Conservation (phyloP, 768 basidiomycete species). For the Phylloporus sp. region DNA sequence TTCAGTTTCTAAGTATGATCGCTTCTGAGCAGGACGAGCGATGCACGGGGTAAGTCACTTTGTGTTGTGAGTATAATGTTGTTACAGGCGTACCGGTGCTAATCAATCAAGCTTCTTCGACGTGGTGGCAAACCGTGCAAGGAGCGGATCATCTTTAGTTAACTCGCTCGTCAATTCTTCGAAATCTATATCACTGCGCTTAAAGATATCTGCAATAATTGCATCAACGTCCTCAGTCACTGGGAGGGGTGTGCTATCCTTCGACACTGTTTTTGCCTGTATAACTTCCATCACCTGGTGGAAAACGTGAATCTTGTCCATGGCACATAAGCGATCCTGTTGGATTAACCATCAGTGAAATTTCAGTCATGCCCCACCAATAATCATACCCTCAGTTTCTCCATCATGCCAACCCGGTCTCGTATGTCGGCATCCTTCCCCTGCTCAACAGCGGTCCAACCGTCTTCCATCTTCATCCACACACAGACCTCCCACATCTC, state of each 20-base stretch:
- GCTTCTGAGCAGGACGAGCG: neutral
- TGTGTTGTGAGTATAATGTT: neutral
- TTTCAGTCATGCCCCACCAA: neutral
- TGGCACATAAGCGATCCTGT: slow-evolving; percentile 26
- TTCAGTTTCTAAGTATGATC: neutral
- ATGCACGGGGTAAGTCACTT: neutral
- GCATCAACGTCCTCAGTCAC: slow-evolving; percentile 30
- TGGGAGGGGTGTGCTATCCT: slow-evolving; percentile 18
- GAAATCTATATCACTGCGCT: slow-evolving; percentile 29
- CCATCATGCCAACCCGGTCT: slow-evolving; percentile 26
- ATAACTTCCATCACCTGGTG: slow-evolving; percentile 32
- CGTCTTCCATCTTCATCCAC: slow-evolving; percentile 30
- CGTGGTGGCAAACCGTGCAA: slow-evolving; percentile 19
- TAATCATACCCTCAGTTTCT: slow-evolving; percentile 24
- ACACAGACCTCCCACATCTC: slow-evolving; percentile 30
- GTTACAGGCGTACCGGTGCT: neutral
- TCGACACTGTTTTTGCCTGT: slow-evolving; percentile 28
- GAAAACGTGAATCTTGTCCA: slow-evolving; percentile 31
- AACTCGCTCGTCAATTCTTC: slow-evolving; percentile 26
- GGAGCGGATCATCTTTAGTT: slow-evolving; percentile 13
- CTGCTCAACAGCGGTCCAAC: slow-evolving; percentile 30
- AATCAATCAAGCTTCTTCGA: slow-evolving; percentile 31
- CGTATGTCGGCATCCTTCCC: slow-evolving; percentile 19
- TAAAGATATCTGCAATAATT: slow-evolving; percentile 32
- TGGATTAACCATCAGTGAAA: neutral